Conservation (phyloP, 805 yeast species). For the Yamadazyma phyllophila region DNA sequence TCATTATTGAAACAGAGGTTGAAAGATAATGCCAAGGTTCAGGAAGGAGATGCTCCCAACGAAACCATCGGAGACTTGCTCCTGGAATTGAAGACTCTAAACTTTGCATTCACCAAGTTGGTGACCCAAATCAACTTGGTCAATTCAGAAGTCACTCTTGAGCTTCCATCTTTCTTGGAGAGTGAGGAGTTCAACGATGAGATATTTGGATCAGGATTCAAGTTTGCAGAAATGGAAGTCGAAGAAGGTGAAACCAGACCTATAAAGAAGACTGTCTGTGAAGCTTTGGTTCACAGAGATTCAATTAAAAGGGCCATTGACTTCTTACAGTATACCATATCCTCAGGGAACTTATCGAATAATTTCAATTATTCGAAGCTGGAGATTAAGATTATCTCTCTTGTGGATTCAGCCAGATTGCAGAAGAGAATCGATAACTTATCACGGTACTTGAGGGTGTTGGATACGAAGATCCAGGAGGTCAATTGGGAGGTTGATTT, state of each 20-base stretch:
- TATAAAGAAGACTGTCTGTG: slow-evolving; percentile 10
- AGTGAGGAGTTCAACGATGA: not conserved
- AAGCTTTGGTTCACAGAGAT: slow-evolving; percentile 15
- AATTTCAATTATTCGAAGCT: slow-evolving; percentile 11
- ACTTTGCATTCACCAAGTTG: slow-evolving; percentile 8
- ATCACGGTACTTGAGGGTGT: slow-evolving; percentile 6
- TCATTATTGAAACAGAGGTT: slow-evolving; percentile 8
- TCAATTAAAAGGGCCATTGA: slow-evolving; percentile 11
- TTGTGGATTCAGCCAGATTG: not conserved
- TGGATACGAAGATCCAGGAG: slow-evolving; percentile 15
- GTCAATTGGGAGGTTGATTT: slow-evolving; percentile 14
- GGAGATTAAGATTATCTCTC: slow-evolving; percentile 11
- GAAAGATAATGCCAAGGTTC: slow-evolving; percentile 9
- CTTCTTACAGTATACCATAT: slow-evolving; percentile 1
- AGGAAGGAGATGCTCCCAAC: slow-evolving; percentile 12
- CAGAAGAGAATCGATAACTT: slow-evolving; percentile 7
- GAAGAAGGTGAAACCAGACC: slow-evolving; percentile 3
- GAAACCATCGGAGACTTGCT: slow-evolving; percentile 6
- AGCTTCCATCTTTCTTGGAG: slow-evolving; percentile 11
- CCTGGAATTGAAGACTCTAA: slow-evolving; percentile 1
- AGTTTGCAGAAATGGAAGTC: not conserved
- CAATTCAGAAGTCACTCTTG: slow-evolving; percentile 8
- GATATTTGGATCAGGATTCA: not conserved
- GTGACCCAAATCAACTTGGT: slow-evolving; percentile 10
- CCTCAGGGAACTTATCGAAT: slow-evolving; percentile 6